A percentile compares a stretch with the other conserved stretches of the same genome.
Evolutionary conservation across 2,329 filamentous ascomycete genomes (phyloP).

Genomic region (Aschersonia sp.): DNA sequence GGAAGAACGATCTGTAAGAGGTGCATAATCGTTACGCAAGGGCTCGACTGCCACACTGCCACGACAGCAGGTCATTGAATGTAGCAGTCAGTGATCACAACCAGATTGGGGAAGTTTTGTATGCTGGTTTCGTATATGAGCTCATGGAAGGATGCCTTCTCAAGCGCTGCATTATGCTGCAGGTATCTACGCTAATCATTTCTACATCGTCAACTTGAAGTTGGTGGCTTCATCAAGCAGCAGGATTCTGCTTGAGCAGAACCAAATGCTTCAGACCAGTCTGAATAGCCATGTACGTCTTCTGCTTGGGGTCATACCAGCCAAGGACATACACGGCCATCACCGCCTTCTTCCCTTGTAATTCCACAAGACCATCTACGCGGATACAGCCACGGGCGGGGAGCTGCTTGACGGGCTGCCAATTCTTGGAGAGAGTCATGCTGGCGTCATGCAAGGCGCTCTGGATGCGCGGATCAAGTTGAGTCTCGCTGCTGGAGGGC

Average conservation of each 20-base stretch:
- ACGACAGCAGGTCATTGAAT: too few species aligned
- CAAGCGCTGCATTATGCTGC: too few species aligned
- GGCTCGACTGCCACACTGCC: too few species aligned
- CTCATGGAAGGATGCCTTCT: too few species aligned
- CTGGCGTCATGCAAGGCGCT: slow-evolving; percentile 17
- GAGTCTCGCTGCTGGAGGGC: slow-evolving; percentile 12
- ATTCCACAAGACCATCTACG: slow-evolving; percentile 39
- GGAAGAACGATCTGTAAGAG: too few species aligned
- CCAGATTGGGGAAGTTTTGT: too few species aligned
- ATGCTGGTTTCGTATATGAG: too few species aligned
- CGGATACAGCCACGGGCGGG: slow-evolving; percentile 36
- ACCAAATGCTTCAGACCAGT: slow-evolving; percentile 28
- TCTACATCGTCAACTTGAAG: too few species aligned
- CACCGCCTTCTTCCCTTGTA: slow-evolving; percentile 29
- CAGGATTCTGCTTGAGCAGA: slow-evolving; percentile 23
- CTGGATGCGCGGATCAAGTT: slow-evolving; percentile 19
- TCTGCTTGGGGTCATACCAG: slow-evolving; percentile 42
- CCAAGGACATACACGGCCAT: slow-evolving; percentile 36
- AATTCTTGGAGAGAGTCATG: slow-evolving; percentile 27
- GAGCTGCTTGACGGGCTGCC: slow-evolving; percentile 25
- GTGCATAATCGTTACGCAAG: too few species aligned
- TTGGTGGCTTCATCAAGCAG: not conserved
- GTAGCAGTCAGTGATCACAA: too few species aligned
- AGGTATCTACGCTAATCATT: too few species aligned
- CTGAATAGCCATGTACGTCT: slow-evolving; percentile 25